Conservation (phyloP, 2,329 filamentous ascomycete genomes). For the Fusarium fujikuroi region DNA sequence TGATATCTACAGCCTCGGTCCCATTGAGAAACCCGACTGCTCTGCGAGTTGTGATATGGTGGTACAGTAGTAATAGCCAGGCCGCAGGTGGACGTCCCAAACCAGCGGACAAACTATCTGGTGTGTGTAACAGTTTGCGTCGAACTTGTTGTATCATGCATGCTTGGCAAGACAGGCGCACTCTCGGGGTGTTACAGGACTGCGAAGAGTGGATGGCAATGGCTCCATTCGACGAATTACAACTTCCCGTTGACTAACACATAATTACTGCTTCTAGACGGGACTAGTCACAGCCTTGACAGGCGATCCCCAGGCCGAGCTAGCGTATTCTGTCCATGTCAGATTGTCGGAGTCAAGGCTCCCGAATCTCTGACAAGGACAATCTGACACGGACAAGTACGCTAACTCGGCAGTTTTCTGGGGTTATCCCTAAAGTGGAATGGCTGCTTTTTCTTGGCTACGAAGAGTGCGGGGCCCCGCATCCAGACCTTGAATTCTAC, state of each 20-base stretch:
- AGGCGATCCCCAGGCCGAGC: fast-evolving
- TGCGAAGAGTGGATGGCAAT: neutral
- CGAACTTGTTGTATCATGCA: neutral
- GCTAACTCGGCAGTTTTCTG: neutral
- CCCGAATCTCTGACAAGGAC: neutral
- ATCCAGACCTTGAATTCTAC: neutral
- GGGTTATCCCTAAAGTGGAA: neutral
- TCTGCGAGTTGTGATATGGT: neutral
- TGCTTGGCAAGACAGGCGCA: neutral
- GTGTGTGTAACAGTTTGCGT: no score
- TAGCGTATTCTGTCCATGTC: neutral
- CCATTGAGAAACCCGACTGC: neutral
- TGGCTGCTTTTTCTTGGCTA: neutral
- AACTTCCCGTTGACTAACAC: fast-evolving
- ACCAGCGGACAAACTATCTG: fast-evolving
- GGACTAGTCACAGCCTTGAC: neutral
- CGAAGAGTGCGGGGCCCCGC: neutral
- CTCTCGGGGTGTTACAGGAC: fast-evolving
- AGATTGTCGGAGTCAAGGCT: neutral
- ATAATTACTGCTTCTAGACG: fast-evolving
- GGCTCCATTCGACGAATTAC: fast-evolving
- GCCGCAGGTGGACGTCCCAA: fast-evolving
- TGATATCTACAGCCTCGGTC: neutral
- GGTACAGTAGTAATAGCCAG: neutral
- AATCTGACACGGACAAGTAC: neutral